Evolutionary conservation across 805 yeast species (phyloP).

Genomic region (Metschnikowia arizonensis): DNA sequence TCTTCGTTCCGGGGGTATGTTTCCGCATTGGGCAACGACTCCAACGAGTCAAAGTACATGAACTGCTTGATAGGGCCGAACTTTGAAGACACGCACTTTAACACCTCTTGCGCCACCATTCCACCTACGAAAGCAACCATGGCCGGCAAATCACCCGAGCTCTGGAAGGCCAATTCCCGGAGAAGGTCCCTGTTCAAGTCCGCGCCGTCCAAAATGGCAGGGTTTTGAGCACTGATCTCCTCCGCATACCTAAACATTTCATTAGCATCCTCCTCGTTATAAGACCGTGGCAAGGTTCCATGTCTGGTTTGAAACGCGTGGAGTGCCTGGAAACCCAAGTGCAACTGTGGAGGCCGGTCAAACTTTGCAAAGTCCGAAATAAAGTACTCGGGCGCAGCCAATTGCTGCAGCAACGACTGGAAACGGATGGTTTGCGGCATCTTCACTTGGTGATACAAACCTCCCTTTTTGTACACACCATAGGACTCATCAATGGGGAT

Average conservation of each 20-base stretch:
- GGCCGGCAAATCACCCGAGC: constrained; percentile 90
- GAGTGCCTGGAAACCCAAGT: constrained; percentile 87
- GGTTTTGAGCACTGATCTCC: constrained; percentile 53
- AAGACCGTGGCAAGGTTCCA: constrained; percentile 72
- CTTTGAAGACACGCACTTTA: constrained; percentile 93
- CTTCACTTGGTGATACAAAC: constrained; percentile 89
- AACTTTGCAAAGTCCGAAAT: constrained; percentile 90
- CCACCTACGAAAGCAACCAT: constrained; percentile 90
- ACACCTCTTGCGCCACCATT: constrained; percentile 90
- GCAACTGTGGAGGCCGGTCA: constrained; percentile 87
- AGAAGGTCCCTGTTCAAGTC: constrained; percentile 61
- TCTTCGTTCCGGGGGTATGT: constrained; percentile 61
- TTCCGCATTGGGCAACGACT: constrained; percentile 69
- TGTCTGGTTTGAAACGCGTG: constrained; percentile 65
- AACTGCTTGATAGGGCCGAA: constrained; percentile 91
- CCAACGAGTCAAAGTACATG: constrained; percentile 90
- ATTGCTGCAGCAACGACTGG: constrained; percentile 59
- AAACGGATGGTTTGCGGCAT: constrained; percentile 65
- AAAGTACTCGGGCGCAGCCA: constrained; percentile 72
- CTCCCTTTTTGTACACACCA: constrained; percentile 76
- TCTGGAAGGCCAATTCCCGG: constrained; percentile 72
- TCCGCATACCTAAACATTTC: constrained; percentile 59
- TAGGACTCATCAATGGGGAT: constrained; percentile 51
- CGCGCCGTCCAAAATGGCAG: constrained; percentile 53
- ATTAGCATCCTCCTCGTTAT: constrained; percentile 67